Conservation (phyloP, 2,329 filamentous ascomycete species). For the Aspergillus quadricinctus region DNA sequence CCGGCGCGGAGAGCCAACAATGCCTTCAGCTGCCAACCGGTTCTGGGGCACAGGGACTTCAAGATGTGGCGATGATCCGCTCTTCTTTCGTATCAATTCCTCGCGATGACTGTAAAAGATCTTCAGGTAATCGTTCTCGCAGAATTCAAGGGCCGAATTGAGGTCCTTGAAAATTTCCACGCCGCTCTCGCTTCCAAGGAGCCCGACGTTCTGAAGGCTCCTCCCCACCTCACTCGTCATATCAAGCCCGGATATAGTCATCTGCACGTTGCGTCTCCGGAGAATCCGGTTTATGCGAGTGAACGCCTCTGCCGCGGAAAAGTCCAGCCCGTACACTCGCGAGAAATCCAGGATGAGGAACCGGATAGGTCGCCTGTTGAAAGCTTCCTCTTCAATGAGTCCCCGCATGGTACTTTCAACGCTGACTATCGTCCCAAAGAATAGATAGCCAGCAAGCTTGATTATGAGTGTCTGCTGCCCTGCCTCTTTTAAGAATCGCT, state of each 20-base stretch:
- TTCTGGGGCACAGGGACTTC: conserved; percentile 30
- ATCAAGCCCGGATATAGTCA: conserved; percentile 79
- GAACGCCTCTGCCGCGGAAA: conserved; percentile 93
- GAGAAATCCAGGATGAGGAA: conserved; percentile 86
- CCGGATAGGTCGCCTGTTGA: conserved; percentile 72
- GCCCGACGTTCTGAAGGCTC: conserved; percentile 76
- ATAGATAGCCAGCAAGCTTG: conserved; percentile 91
- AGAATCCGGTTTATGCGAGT: conserved; percentile 85
- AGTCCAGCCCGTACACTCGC: conserved; percentile 89
- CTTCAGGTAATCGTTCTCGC: conserved; percentile 89
- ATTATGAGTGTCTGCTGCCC: conserved; percentile 85
- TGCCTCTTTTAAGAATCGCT: conserved; percentile 78
- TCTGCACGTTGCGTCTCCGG: conserved; percentile 68
- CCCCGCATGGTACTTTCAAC: conserved; percentile 84
- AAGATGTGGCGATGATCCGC: conserved; percentile 12
- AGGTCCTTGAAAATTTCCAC: conserved; percentile 82
- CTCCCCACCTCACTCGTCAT: conserved; percentile 70
- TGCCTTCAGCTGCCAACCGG: conserved; percentile 43
- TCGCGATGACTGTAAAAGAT: conserved; percentile 70
- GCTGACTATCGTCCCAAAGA: conserved; percentile 95
- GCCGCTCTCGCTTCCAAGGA: conserved; percentile 68
- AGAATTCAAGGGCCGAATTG: conserved; percentile 88
- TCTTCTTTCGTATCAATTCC: conserved; percentile 21
- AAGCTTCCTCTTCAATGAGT: conserved; percentile 77
- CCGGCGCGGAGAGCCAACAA: conserved; percentile 72